Base-by-base conservation (phyloP, 73 alveolate species). In the Paramecium sexaurelia region DNA sequence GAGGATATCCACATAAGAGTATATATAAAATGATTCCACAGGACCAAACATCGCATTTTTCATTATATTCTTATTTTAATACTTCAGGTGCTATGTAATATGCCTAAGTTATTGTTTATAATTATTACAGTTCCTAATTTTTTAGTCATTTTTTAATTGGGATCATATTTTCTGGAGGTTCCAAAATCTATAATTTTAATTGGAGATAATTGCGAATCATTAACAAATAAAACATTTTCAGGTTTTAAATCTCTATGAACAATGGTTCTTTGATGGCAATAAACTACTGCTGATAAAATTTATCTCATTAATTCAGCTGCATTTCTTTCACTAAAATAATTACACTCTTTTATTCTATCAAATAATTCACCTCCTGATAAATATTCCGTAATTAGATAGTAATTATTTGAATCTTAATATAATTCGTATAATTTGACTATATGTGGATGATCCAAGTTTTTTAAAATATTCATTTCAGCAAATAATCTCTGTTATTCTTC, bases 201-300 rank as follows among this genome's bases (percentile, higher is more conserved):
- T 24, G 84, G 93, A n/a, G 98, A 85, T 29, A 92, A 75, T 35
- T 78, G 17, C 0, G 93, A 88, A 35, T 92, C 95, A 32, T 90
- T 68, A 9, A 75, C 93, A 87, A 95, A 91, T 27, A 96, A 92
- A 29, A 96, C 85, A 92, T 96, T 96, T 91, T 96, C 99, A 39
- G 98, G 98, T 88, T 95, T 96, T 47, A 96, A 61, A 85, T 96
- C 99, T 26, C 93, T 71, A 67, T 86, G 93, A 17, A 86, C 93
- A 0, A 86, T 86, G 1, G 55, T 75, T 37, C 45, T 35, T 10
- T 75, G 24, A 55, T 89, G 94, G 37, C 94, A 89, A 90, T 89
- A 89, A 45, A 82, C 94, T 7, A 89, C 91, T 15, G 92, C 94
- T 19, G 94, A 89, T 45, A 89, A 61, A 1, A 89, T 89, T 78